These are phyloP conservation scores for Mortierella sp. DNA, from an alignment of 371 early-diverging fungal genomes.

Conservation along the genomic window DNA sequence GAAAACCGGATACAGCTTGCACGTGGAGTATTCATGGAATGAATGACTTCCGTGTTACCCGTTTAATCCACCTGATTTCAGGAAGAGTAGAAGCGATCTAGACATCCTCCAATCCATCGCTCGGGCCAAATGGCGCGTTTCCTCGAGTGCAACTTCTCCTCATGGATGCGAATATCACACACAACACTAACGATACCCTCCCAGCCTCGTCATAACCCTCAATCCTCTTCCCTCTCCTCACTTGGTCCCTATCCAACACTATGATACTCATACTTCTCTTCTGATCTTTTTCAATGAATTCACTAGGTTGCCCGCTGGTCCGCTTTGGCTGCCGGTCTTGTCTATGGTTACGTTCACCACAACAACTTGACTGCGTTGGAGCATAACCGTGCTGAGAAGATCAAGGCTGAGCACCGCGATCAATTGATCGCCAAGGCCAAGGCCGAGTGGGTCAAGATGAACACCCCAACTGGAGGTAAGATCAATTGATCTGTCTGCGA, in stretches of 20 bases:
- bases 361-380: conserved; percentile 73
- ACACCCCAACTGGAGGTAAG: conserved; percentile 59
- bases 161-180: no score
- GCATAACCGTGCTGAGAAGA: conserved; percentile 65
- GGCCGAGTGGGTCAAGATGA: conserved; percentile 74
- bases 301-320: conserved; percentile 83
- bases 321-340: conserved; percentile 77
- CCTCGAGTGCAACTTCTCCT: no score
- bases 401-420: conserved; percentile 76
- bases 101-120: no score
- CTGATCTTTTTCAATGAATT: background rate
- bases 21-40: no score
- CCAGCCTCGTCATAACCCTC: no score
- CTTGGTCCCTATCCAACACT: background rate
- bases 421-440: conserved; percentile 79
- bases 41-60: no score
- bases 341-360: conserved; percentile 80
- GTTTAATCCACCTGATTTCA: no score
- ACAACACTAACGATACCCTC: no score
- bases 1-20: no score
- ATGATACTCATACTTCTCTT: background rate
- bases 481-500: background rate
- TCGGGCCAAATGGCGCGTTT: no score
- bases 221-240: background rate
- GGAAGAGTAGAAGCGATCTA: no score